These are phyloP conservation scores for Vigna nakashimae DNA, from an alignment of 306 rosid genomes.

Conservation along the genomic window DNA sequence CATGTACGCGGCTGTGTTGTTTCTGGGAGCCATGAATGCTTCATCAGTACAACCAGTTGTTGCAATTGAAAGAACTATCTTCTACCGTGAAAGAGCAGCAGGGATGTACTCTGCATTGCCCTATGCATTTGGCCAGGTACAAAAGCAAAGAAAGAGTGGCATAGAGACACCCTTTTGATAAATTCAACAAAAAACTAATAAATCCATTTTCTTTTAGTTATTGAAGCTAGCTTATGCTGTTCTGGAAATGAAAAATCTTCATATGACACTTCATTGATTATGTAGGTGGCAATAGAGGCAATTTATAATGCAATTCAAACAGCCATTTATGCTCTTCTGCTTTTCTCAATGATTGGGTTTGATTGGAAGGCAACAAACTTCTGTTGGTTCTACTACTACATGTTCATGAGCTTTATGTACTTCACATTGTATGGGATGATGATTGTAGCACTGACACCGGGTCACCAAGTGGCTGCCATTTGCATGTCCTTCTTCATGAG, in stretches of 20 bases:
- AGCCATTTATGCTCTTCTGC: conserved; percentile 51
- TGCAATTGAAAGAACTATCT: conserved; percentile 66
- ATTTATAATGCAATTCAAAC: conserved; percentile 68
- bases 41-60: conserved; percentile 67
- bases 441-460: conserved; percentile 78
- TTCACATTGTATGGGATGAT: conserved; percentile 87
- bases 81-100: conserved; percentile 73
- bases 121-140: conserved; percentile 56
- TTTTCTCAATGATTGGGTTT: conserved; percentile 75
- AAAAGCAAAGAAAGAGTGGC: background rate
- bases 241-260: background rate
- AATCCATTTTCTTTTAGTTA: conserved; percentile 1
- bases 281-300: conserved; percentile 80
- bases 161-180: background rate
- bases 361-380: conserved; percentile 60
- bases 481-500: conserved; percentile 68
- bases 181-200: background rate
- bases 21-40: conserved; percentile 45
- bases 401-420: conserved; percentile 70
- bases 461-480: conserved; percentile 71
- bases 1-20: conserved; percentile 57
- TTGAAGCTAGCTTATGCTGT: background rate
- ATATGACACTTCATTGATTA: conserved; percentile 5
- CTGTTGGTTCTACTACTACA: conserved; percentile 75
- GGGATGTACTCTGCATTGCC: conserved; percentile 58